These are phyloP conservation scores for Ramularia endophylla DNA, from an alignment of 2,329 filamentous ascomycete species.

Conservation along the genomic window DNA sequence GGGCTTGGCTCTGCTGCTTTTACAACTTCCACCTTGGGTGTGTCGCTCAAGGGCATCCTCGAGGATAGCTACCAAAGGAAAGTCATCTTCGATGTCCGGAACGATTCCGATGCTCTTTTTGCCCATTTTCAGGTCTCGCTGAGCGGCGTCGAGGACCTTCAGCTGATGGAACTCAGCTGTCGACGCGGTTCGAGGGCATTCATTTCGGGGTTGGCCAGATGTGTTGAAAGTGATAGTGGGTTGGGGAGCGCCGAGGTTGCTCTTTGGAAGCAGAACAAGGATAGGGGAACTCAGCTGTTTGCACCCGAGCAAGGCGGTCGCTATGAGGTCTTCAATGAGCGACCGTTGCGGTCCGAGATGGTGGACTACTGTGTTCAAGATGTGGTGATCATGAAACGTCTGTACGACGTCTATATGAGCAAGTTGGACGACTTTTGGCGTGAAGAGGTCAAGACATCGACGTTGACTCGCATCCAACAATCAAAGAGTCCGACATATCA, in stretches of 20 bases:
- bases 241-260: slow-evolving; percentile 7
- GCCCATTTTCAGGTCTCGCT: slow-evolving; percentile 41
- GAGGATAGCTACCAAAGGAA: slow-evolving; percentile 43
- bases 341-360: slow-evolving; percentile 40
- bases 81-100: slow-evolving; percentile 54
- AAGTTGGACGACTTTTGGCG: slow-evolving; percentile 22
- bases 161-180: slow-evolving; percentile 50
- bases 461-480: background rate
- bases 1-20: slow-evolving; percentile 37
- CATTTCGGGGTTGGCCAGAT: slow-evolving; percentile 32
- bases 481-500: background rate
- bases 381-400: slow-evolving; percentile 37
- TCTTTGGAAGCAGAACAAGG: slow-evolving; percentile 34
- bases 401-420: slow-evolving; percentile 22
- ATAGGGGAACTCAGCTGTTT: slow-evolving; percentile 36
- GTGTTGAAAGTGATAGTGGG: slow-evolving; percentile 30
- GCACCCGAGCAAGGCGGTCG: slow-evolving; percentile 38
- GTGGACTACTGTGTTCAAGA: slow-evolving; percentile 44
- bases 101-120: slow-evolving; percentile 53
- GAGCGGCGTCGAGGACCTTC: slow-evolving; percentile 46
- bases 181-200: slow-evolving; percentile 20
- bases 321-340: slow-evolving; percentile 44
- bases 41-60: slow-evolving; percentile 38
- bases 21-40: slow-evolving; percentile 24
- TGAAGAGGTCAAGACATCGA: slow-evolving; percentile 5